phyloP scores from a whole-genome alignment of 2,329 filamentous ascomycete genomes.

The Venturia carpophila region DNA sequence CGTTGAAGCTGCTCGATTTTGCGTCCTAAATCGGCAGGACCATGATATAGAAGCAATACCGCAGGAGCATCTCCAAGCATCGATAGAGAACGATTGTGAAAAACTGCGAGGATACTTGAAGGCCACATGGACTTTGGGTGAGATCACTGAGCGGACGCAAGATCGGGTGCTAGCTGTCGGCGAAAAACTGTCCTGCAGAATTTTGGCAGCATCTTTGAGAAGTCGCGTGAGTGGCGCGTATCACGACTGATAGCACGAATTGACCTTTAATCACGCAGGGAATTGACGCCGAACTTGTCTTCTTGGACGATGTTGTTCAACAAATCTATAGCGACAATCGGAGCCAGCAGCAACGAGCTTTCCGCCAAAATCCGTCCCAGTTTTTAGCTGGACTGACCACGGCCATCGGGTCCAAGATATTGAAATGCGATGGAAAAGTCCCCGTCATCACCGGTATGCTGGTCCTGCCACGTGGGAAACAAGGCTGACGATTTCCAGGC shows the following conservation, averaged over 20 bases:
- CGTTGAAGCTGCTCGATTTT: conserved; percentile 58
- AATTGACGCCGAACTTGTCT: neutral
- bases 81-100: conserved; percentile 67
- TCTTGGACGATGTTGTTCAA: conserved; percentile 32
- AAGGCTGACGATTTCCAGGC: neutral
- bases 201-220: conserved; percentile 77
- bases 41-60: conserved; percentile 70
- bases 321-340: conserved; percentile 33
- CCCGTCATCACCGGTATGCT: conserved; percentile 47
- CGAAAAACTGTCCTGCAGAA: conserved; percentile 88
- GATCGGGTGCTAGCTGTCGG: conserved; percentile 84
- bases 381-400: conserved; percentile 30
- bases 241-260: conserved; percentile 79
- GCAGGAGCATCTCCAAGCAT: conserved; percentile 39
- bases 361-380: conserved; percentile 64
- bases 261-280: conserved; percentile 53
- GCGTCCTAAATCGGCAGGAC: conserved; percentile 27
- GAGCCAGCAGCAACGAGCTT: conserved; percentile 69
- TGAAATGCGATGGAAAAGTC: conserved; percentile 36
- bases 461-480: neutral
- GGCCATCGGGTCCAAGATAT: conserved; percentile 35
- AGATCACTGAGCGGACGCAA: conserved; percentile 44
- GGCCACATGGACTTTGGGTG: conserved; percentile 50
- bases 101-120: conserved; percentile 67
- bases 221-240: conserved; percentile 76